phyloP scores from a whole-genome alignment of 1,284 basidiomycete species.

The Pterulicium gracile region DNA sequence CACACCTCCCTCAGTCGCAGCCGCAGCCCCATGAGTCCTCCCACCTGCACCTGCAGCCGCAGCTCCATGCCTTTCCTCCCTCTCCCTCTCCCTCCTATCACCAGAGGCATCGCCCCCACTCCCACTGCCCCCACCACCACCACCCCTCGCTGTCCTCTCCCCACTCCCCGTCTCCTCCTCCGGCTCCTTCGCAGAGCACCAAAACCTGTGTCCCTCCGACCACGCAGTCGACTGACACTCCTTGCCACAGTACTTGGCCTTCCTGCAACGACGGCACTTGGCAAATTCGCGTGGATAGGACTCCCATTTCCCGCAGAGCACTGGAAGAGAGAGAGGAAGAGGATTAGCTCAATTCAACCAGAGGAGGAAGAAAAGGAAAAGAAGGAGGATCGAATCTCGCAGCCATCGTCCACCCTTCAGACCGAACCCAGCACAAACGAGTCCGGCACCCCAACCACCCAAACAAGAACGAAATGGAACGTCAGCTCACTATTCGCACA shows the following conservation, averaged over 20 bases:
- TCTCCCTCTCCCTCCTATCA: background rate
- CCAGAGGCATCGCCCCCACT: background rate
- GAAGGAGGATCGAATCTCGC: background rate
- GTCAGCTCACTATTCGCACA: slow-evolving; percentile 94
- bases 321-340: slow-evolving; percentile 23
- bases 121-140: background rate
- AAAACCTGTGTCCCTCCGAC: slow-evolving; percentile 94
- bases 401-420: too few species aligned
- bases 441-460: too few species aligned
- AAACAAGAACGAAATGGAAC: slow-evolving; percentile 10
- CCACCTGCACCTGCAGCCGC: background rate
- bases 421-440: too few species aligned
- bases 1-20: background rate
- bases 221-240: slow-evolving; percentile 96
- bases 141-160: background rate
- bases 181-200: slow-evolving; percentile 69
- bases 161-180: slow-evolving; percentile 55
- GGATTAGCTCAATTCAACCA: slow-evolving; percentile 4
- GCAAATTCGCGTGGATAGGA: slow-evolving; percentile 90
- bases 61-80: background rate
- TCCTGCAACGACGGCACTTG: slow-evolving; percentile 91
- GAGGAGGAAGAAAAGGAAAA: slow-evolving; percentile 1
- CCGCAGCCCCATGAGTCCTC: background rate
- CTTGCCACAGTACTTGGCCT: slow-evolving; percentile 98
- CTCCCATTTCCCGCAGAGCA: slow-evolving; percentile 96